Evolutionary conservation across 768 basidiomycete genomes (phyloP).

Genomic region (Chlorophyllum brunneum): DNA sequence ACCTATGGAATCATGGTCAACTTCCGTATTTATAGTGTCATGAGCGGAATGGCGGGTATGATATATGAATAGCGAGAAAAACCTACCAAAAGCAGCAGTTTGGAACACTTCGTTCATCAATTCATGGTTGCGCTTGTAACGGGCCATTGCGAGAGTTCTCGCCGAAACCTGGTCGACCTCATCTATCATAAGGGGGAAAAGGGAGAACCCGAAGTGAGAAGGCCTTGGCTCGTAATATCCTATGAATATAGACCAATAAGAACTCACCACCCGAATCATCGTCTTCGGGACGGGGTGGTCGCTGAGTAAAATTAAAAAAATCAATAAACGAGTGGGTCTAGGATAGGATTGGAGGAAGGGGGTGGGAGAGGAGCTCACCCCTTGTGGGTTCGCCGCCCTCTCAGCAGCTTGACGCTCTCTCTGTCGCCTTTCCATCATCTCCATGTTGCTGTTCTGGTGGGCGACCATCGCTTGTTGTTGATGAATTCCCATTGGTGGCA

Average conservation of each 20-base stretch:
- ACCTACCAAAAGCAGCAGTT: conserved; percentile 62
- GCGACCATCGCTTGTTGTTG: conserved; percentile 65
- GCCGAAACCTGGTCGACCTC: conserved; percentile 71
- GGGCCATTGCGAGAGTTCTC: conserved; percentile 62
- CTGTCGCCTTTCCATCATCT: conserved; percentile 58
- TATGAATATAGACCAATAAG: neutral
- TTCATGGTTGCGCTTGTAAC: conserved; percentile 80
- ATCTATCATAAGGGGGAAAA: conserved; percentile 40
- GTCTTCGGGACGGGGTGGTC: conserved; percentile 39
- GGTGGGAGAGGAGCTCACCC: conserved; percentile 28
- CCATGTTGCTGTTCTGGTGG: conserved; percentile 72
- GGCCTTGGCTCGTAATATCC: neutral
- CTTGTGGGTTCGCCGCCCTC: conserved; percentile 36
- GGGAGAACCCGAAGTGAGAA: neutral
- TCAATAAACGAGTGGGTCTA: neutral
- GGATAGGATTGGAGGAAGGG: neutral
- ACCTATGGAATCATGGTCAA: conserved; percentile 25
- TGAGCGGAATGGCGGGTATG: neutral
- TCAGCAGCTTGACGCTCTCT: conserved; percentile 30
- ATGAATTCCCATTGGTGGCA: conserved; percentile 29
- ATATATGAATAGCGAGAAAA: neutral
- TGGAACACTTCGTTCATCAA: conserved; percentile 81
- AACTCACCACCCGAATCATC: conserved; percentile 64
- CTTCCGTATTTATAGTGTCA: neutral
- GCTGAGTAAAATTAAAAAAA: conserved; percentile 19